Base-by-base conservation (phyloP, 2,329 filamentous ascomycete genomes). In the Aspergillus sclerotialis region DNA sequence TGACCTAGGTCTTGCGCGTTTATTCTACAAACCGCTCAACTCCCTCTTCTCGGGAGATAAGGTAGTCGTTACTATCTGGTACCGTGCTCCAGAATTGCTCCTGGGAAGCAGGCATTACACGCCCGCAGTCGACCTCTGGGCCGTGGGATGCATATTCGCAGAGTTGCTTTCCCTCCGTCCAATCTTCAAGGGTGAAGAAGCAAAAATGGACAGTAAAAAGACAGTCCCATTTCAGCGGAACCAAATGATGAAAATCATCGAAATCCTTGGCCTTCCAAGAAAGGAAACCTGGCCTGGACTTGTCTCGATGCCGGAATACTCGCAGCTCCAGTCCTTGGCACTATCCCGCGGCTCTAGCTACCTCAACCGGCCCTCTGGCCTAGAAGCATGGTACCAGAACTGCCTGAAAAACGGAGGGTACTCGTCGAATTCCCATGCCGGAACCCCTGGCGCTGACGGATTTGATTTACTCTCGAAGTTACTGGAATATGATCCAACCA, bases 61-160 rank as follows among this genome's bases (percentile, higher is more conserved):
- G 59, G 92, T 98, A 2, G 92, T 98, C 33, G 92, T 98, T 10
- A 98, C 92, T 0, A 98, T 98, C 43, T 98, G 92, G 92, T 98
- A 98, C 54, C 85, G 92, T 14, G 92, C 92, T 0, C 92, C 92
- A 0, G 92, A 98, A 61, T 73, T 98, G 4, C 76, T 98, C 1
- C 77, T 98, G 3, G 92, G 92, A 2, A 87, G 82, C 32, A 77
- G 85, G n/a, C 92, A 98, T 61, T 98, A 98, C 65, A 96, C 92
- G 0, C 89, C 92, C 0, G 90, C 92, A 14, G 87, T 98, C 45
- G 92, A 98, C 60, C 80, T 96, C 61, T 98, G 92, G 92, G 92
- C 92, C 3, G 80, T 98, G 1, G 92, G 92, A 1, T 98, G 92
- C 60, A 98, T 98, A 52, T 96, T 98, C 54, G 92, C 92, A 2